Evolutionary conservation across 441 rosid genomes (phyloP).

Genomic region (Jatropha multifida): DNA sequence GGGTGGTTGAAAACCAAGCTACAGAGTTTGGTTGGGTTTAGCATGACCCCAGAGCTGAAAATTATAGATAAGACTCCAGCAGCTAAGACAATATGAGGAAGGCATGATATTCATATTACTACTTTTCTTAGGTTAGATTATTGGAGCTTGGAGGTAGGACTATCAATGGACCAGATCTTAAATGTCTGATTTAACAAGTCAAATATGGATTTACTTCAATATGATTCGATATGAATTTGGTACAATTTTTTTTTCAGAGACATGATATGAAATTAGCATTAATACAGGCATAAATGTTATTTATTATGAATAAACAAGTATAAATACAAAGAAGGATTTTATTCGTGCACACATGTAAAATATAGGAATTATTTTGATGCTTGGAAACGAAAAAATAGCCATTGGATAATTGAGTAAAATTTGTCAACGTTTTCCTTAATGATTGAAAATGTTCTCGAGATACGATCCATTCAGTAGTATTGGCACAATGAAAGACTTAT

Average conservation of each 20-base stretch:
- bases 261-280: background rate
- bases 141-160: background rate
- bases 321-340: background rate
- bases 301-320: background rate
- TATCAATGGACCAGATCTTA: background rate
- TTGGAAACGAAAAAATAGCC: background rate
- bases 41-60: background rate
- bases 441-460: background rate
- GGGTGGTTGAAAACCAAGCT: background rate
- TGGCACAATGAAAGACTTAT: background rate
- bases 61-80: background rate
- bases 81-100: background rate
- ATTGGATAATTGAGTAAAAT: background rate
- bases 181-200: background rate
- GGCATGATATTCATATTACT: background rate
- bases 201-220: background rate
- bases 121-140: background rate
- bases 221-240: background rate
- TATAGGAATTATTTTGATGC: background rate
- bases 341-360: background rate
- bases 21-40: background rate
- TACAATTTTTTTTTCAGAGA: too few species aligned
- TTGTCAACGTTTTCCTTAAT: background rate
- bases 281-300: background rate
- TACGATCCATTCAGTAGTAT: background rate